phyloP scores from a whole-genome alignment of 495 filamentous ascomycete species.

The Penicillium macrosclerotiorum region DNA sequence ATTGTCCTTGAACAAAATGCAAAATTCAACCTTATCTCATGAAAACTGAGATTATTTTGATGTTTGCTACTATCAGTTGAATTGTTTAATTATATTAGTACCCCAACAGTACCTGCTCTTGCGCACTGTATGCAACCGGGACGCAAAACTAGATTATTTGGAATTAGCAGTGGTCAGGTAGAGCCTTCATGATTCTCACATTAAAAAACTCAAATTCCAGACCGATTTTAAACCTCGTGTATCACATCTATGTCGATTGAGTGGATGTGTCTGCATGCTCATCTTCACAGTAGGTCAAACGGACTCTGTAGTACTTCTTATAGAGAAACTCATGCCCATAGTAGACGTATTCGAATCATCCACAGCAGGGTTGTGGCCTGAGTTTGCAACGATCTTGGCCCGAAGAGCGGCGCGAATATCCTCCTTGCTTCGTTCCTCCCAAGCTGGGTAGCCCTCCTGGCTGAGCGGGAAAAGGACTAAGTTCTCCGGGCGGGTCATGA shows the following conservation, averaged over 20 bases:
- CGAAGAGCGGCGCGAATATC: constrained; percentile 57
- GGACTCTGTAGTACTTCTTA: constrained; percentile 17
- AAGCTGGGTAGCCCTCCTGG: constrained; percentile 52
- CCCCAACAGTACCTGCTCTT: too few species aligned
- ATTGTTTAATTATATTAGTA: too few species aligned
- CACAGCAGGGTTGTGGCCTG: constrained; percentile 10
- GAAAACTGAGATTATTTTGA: too few species aligned
- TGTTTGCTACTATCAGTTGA: too few species aligned
- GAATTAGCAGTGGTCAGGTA: too few species aligned
- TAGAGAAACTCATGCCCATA: constrained; percentile 11
- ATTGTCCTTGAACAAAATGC: too few species aligned
- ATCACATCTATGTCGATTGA: neutral
- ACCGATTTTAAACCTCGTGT: neutral
- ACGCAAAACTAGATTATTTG: too few species aligned
- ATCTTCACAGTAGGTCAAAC: constrained; percentile 10
- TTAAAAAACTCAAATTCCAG: neutral
- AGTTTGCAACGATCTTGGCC: constrained; percentile 38
- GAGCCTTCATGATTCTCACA: too few species aligned
- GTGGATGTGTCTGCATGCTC: too few species aligned
- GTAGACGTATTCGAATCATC: constrained; percentile 29
- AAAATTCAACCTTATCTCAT: too few species aligned
- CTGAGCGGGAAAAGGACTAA: constrained; percentile 68
- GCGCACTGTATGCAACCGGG: too few species aligned
- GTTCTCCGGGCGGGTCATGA: constrained; percentile 57
- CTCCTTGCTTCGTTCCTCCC: constrained; percentile 58